Evolutionary conservation across 2,329 filamentous ascomycete genomes (phyloP).

Genomic region (Microdochium paspali): DNA sequence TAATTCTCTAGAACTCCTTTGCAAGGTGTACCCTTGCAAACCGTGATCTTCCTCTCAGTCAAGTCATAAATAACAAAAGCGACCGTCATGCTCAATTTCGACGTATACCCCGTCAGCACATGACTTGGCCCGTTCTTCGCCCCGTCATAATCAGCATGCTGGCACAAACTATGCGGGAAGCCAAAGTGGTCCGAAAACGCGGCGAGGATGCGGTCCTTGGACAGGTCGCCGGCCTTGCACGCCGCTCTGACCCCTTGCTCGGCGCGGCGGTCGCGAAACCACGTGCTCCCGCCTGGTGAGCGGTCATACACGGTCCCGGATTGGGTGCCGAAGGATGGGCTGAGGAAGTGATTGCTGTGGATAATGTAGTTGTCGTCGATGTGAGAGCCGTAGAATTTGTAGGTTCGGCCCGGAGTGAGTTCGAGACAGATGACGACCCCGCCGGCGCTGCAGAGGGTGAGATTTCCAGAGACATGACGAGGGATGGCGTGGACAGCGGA

Average conservation of each 20-base stretch:
- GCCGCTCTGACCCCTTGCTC: conserved; percentile 4
- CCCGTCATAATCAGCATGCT: conserved; percentile 7
- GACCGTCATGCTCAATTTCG: conserved; percentile 8
- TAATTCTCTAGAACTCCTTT: conserved; percentile 8
- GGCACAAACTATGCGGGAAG: conserved; percentile 12
- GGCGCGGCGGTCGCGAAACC: conserved; percentile 8
- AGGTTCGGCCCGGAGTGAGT: conserved; percentile 10
- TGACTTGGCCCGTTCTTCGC: conserved; percentile 4
- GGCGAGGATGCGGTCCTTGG: conserved; percentile 2
- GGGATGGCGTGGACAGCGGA: conserved; percentile 5
- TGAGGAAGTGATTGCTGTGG: conserved; percentile 17
- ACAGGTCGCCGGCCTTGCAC: conserved; percentile 2
- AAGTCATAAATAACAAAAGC: conserved; percentile 15
- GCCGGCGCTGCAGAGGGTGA: conserved; percentile 9
- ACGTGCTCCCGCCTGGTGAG: conserved; percentile 12
- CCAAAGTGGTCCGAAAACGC: conserved; percentile 14
- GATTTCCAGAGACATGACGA: conserved; percentile 16
- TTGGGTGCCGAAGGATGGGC: conserved; percentile 8
- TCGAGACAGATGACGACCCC: conserved; percentile 15
- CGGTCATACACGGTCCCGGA: conserved; percentile 5
- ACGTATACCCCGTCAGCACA: conserved; percentile 6
- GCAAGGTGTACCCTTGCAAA: conserved; percentile 14
- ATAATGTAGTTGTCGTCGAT: conserved; percentile 10
- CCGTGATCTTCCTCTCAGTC: conserved; percentile 5
- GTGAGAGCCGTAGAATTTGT: conserved; percentile 5